These are phyloP conservation scores for Chenopodium berlandieri DNA, from an alignment of 148 eudicot genomes.

Conservation along the genomic window DNA sequence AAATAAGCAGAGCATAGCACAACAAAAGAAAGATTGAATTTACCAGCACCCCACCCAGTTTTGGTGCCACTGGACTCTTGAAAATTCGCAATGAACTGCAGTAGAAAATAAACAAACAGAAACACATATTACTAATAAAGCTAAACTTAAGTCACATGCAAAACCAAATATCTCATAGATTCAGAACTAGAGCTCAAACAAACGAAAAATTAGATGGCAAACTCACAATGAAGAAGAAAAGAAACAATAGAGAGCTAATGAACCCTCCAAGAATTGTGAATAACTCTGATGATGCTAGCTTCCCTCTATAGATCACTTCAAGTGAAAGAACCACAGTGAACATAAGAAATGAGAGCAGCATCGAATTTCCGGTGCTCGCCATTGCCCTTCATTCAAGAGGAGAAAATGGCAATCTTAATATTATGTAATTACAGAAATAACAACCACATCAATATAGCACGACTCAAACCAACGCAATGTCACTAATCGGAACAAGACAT, in stretches of 20 bases:
- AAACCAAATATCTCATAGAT: background rate
- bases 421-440: background rate
- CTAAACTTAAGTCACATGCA: background rate
- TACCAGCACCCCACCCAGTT: constrained; percentile 96
- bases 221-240: constrained; percentile 65
- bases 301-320: constrained; percentile 77
- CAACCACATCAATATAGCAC: background rate
- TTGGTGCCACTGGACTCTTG: constrained; percentile 69
- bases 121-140: background rate
- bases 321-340: constrained; percentile 67
- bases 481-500: background rate
- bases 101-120: constrained; percentile 8
- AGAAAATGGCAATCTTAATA: constrained; percentile 1
- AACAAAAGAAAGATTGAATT: constrained; percentile 18
- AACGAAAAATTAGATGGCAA: background rate
- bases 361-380: constrained; percentile 80
- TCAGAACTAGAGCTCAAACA: background rate
- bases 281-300: constrained; percentile 78
- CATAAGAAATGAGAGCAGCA: constrained; percentile 64
- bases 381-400: constrained; percentile 30
- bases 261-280: constrained; percentile 91
- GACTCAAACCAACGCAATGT: background rate
- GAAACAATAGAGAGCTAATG: constrained; percentile 68
- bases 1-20: background rate
- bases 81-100: constrained; percentile 82